Percentiles rank a stretch among this genome's conserved stretches.
Conservation (phyloP, 2,329 filamentous ascomycete genomes). For the Fusarium heterosporum region DNA sequence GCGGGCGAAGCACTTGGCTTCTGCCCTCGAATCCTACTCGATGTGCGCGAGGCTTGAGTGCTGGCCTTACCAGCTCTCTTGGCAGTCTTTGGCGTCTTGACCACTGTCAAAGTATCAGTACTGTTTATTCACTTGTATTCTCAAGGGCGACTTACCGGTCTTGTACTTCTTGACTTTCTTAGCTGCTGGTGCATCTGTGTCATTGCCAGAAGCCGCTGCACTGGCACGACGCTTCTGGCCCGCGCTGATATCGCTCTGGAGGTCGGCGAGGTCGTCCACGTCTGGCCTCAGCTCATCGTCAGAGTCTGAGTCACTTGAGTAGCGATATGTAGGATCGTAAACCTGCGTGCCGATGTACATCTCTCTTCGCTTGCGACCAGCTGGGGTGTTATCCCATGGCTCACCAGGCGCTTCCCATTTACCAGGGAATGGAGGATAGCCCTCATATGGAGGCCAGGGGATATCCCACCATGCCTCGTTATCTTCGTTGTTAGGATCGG, state of each 20-base stretch:
- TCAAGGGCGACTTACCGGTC: background rate
- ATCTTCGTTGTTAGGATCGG: conserved; percentile 50
- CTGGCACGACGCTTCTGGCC: conserved; percentile 4
- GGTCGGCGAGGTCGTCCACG: conserved; percentile 27
- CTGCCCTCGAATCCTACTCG: conserved; percentile 22
- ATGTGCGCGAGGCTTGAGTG: conserved; percentile 15
- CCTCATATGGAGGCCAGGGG: conserved; percentile 48
- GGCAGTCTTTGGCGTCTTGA: conserved; percentile 5
- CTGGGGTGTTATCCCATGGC: background rate
- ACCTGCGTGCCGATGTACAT: conserved; percentile 7
- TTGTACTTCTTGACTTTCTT: conserved; percentile 32
- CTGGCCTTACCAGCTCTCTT: conserved; percentile 13
- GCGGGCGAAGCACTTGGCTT: conserved; percentile 2
- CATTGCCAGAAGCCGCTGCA: background rate
- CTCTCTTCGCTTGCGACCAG: background rate
- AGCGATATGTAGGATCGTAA: conserved; percentile 36
- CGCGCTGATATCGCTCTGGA: conserved; percentile 7
- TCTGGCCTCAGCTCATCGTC: conserved; percentile 40
- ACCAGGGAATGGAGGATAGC: conserved; percentile 38
- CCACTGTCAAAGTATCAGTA: background rate
- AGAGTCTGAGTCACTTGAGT: conserved; percentile 35
- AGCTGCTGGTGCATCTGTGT: conserved; percentile 10
- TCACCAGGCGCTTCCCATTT: conserved; percentile 34
- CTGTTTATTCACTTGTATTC: fast-evolving
- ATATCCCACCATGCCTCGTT: conserved; percentile 45